These are phyloP conservation scores for Plasmopara muralis DNA, from an alignment of 352 stramenopile genomes.

Conservation along the genomic window DNA sequence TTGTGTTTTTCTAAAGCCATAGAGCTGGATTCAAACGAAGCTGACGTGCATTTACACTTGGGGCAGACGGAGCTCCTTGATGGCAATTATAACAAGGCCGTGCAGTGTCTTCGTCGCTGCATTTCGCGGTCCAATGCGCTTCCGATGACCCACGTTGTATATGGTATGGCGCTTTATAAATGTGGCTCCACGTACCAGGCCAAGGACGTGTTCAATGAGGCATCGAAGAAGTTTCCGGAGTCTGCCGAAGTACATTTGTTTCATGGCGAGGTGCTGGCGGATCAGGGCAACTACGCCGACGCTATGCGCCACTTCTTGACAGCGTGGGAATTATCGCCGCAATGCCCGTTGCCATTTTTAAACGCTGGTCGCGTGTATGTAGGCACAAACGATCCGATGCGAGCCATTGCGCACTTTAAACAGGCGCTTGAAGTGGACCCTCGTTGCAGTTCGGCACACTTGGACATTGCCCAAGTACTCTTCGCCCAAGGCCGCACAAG, in stretches of 20 bases:
- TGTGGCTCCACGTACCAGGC: slow-evolving; percentile 76
- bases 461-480: slow-evolving; percentile 82
- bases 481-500: slow-evolving; percentile 70
- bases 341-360: slow-evolving; percentile 76
- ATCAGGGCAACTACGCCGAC: slow-evolving; percentile 75
- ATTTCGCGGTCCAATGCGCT: slow-evolving; percentile 75
- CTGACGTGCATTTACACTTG: slow-evolving; percentile 73
- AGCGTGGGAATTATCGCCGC: slow-evolving; percentile 62
- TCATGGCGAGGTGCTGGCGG: slow-evolving; percentile 72
- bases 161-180: slow-evolving; percentile 85
- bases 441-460: slow-evolving; percentile 70
- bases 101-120: slow-evolving; percentile 59
- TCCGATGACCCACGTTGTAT: slow-evolving; percentile 69
- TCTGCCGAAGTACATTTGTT: slow-evolving; percentile 78
- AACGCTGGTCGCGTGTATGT: slow-evolving; percentile 81
- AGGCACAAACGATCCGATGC: slow-evolving; percentile 71
- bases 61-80: slow-evolving; percentile 79
- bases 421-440: slow-evolving; percentile 71
- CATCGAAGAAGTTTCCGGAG: slow-evolving; percentile 50
- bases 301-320: slow-evolving; percentile 75
- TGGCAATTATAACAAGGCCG: slow-evolving; percentile 63
- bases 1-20: slow-evolving; percentile 60
- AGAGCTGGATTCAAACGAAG: slow-evolving; percentile 63
- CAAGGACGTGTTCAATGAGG: slow-evolving; percentile 75
- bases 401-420: slow-evolving; percentile 76